Base-by-base conservation (phyloP, 2,329 filamentous ascomycete species). In the Aphanoascus verrucosus region DNA sequence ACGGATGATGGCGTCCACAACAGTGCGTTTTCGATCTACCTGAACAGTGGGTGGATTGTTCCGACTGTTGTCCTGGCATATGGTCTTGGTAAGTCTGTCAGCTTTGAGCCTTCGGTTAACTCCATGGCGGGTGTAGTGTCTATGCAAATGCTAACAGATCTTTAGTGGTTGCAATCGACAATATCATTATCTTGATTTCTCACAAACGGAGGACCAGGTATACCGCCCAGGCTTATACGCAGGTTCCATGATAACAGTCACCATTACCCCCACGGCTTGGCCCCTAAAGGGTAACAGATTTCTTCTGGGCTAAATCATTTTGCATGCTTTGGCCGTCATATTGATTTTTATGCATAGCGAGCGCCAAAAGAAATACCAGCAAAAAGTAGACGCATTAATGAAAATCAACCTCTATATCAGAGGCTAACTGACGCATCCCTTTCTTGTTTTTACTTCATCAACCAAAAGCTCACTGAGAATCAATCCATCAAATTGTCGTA, bases 11-110 rank as follows among this genome's bases (percentile, higher is more conserved):
- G 19, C 11, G 20, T 8, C 9, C 28, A 14, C 6, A 3, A 38
- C 3, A 46, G 7, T 38, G 3, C 40, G 8, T 37, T 51, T 46
- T 34, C 17, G 9, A 15, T 17, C 1, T 55, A 48, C 20, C 31
- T 50, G 3, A 38, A 35, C n/a, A 52, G 51, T 40, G 43, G 46
- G n/a, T 57, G 54, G 54, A 48, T 56, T 20, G 48, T 50, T 8
- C 56, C 56, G 2, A 54, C 50, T 46, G 48, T 57, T 23, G 35
- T 53, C 17, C 35, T 57, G 11, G 46, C 38, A 5, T 57, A 49
- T 49, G 41, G 23, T 31, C 32, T 52, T 41, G 50, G 50, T 52
- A 19, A 46, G 50, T 40, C 17, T 1, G 19, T 28, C 23, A n/a
- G 14, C 23, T 45, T 32, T 44, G 35, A 38, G 3, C 15, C 11